A percentile compares a stretch with the other conserved stretches of the same genome.
These are phyloP conservation scores for Phytophthora quininea DNA, from an alignment of 352 stramenopile genomes.

Conservation along the genomic window DNA sequence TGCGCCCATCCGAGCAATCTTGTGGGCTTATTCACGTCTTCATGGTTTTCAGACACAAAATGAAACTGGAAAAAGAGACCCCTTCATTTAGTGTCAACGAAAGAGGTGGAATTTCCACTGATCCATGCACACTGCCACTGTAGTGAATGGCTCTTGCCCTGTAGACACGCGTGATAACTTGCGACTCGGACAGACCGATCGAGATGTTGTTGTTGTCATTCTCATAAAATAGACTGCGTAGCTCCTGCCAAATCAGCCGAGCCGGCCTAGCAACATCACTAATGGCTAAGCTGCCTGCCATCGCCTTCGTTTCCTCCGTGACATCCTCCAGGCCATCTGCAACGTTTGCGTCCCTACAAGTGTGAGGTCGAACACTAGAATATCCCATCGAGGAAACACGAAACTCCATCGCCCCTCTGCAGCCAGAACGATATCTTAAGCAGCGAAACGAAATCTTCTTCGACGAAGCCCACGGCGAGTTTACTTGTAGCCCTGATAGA, in stretches of 20 bases:
- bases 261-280: no score
- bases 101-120: constrained; percentile 18
- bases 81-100: constrained; percentile 7
- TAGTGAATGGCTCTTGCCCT: constrained; percentile 9
- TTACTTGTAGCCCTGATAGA: constrained; percentile 7
- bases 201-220: constrained; percentile 11
- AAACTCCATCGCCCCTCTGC: constrained; percentile 1
- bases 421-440: constrained; percentile 1
- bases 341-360: not conserved
- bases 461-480: not conserved
- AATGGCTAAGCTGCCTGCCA: not conserved
- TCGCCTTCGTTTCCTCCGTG: not conserved
- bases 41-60: constrained; percentile 1
- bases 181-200: constrained; percentile 13
- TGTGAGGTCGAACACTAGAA: not conserved
- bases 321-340: not conserved
- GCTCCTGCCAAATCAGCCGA: constrained; percentile 2
- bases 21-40: constrained; percentile 8
- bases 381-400: not conserved
- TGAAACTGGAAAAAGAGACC: constrained; percentile 19
- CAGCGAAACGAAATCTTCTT: no score
- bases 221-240: constrained; percentile 1
- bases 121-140: constrained; percentile 15
- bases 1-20: constrained; percentile 27
- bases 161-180: constrained; percentile 20